phyloP scores from a whole-genome alignment of 257 asterid genomes.

The Misopates orontium region DNA sequence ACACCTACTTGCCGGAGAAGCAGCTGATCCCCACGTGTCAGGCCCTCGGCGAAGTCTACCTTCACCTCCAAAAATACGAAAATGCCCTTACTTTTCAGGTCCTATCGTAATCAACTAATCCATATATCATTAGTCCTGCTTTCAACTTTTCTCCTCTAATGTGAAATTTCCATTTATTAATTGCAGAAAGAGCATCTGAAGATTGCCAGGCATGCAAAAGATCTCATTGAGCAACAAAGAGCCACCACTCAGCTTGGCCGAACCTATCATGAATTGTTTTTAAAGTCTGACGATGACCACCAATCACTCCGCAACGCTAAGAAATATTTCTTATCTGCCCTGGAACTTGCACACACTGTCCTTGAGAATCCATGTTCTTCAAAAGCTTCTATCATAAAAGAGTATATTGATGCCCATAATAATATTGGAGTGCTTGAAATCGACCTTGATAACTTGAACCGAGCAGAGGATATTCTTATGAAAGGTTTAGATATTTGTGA shows the following conservation, averaged over 20 bases:
- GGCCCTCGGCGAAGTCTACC: slow-evolving; percentile 84
- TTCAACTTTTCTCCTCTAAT: not conserved
- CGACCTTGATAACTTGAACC: slow-evolving; percentile 77
- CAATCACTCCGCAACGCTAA: slow-evolving; percentile 63
- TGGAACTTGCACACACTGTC: slow-evolving; percentile 64
- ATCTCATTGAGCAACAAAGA: slow-evolving; percentile 88
- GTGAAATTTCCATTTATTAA: not conserved
- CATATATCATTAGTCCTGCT: not conserved
- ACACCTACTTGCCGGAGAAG: slow-evolving; percentile 51
- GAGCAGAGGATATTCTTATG: slow-evolving; percentile 63
- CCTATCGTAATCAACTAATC: not conserved
- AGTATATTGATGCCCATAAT: slow-evolving; percentile 89
- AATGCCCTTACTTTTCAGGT: slow-evolving; percentile 82
- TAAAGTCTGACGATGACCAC: slow-evolving; percentile 78
- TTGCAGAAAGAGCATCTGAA: slow-evolving; percentile 82
- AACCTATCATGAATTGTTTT: slow-evolving; percentile 84
- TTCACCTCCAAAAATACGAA: slow-evolving; percentile 59
- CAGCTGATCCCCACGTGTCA: slow-evolving; percentile 90
- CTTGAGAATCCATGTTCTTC: slow-evolving; percentile 43
- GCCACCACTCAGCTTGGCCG: slow-evolving; percentile 97
- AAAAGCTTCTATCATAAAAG: slow-evolving; percentile 54
- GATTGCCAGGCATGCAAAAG: slow-evolving; percentile 66
- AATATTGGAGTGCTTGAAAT: slow-evolving; percentile 92
- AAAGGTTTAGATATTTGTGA: slow-evolving; percentile 76
- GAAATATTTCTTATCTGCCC: slow-evolving; percentile 68